phyloP scores from a whole-genome alignment of 2,329 filamentous ascomycete species.

The Botrytis byssoidea region DNA sequence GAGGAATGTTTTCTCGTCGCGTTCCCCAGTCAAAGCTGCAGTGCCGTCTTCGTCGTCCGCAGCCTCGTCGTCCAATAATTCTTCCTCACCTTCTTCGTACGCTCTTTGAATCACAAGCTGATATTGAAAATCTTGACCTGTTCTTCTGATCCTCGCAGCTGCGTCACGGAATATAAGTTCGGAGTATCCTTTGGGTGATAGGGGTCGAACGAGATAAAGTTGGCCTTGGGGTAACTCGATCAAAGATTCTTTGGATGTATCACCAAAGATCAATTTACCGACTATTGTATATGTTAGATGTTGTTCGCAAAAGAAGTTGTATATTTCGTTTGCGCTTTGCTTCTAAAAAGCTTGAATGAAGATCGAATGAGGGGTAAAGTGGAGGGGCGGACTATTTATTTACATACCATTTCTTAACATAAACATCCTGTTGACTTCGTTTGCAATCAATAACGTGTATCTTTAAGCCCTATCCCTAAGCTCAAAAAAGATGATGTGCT shows the following conservation, averaged over 20 bases:
- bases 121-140: constrained; percentile 93
- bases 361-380: constrained; percentile 21
- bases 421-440: constrained; percentile 41
- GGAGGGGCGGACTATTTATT: constrained; percentile 18
- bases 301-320: neutral
- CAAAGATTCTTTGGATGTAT: constrained; percentile 77
- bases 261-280: constrained; percentile 88
- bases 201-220: constrained; percentile 92
- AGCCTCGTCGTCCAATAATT: constrained; percentile 84
- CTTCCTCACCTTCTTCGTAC: constrained; percentile 96
- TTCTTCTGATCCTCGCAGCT: constrained; percentile 85
- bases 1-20: constrained; percentile 95
- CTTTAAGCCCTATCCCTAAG: neutral
- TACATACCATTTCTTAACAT: constrained; percentile 46
- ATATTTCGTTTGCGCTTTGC: neutral
- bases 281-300: constrained; percentile 51
- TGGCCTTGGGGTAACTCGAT: constrained; percentile 95
- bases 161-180: constrained; percentile 99
- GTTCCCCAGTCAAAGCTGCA: constrained; percentile 72
- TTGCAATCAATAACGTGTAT: constrained; percentile 9
- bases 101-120: constrained; percentile 94
- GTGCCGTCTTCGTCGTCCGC: constrained; percentile 70
- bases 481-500: neutral
- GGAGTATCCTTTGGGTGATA: constrained; percentile 95
- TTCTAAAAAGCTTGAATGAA: constrained; percentile 3